Conservation (phyloP, 2,329 filamentous ascomycete species). For the Epichloe hybrida region DNA sequence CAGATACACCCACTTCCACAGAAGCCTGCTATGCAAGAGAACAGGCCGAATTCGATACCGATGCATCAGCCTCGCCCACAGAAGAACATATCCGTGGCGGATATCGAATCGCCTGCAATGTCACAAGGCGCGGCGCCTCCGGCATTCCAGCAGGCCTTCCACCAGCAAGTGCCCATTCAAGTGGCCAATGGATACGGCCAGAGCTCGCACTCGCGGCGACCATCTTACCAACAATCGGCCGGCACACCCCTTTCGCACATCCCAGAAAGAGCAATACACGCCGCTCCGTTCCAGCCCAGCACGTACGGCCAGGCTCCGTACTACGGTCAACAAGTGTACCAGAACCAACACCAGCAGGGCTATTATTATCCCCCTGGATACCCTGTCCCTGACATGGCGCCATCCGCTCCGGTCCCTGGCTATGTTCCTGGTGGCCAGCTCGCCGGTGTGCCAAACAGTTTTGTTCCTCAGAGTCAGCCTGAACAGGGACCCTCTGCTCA, state of each 20-base stretch:
- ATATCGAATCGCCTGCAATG: slow-evolving; percentile 71
- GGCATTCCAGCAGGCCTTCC: slow-evolving; percentile 83
- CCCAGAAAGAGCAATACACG: slow-evolving; percentile 82
- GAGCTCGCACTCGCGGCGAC: slow-evolving; percentile 50
- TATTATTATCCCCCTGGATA: slow-evolving; percentile 57
- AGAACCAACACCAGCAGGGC: slow-evolving; percentile 32
- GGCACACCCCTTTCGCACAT: slow-evolving; percentile 84
- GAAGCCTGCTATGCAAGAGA: slow-evolving; percentile 45
- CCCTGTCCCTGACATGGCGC: slow-evolving; percentile 37
- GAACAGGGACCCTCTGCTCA: slow-evolving; percentile 22
- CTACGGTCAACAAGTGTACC: slow-evolving; percentile 35
- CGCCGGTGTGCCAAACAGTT: slow-evolving; percentile 23
- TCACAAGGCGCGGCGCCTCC: slow-evolving; percentile 38
- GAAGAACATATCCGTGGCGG: slow-evolving; percentile 83
- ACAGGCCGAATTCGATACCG: slow-evolving; percentile 37
- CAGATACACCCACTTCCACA: slow-evolving; percentile 46
- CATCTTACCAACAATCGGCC: slow-evolving; percentile 57
- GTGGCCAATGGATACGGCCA: slow-evolving; percentile 44
- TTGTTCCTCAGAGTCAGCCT: slow-evolving; percentile 29
- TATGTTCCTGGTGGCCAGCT: slow-evolving; percentile 45
- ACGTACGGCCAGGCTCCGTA: slow-evolving; percentile 46
- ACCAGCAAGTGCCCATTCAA: slow-evolving; percentile 80
- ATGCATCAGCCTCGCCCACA: slow-evolving; percentile 95
- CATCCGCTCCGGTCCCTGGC: slow-evolving; percentile 33
- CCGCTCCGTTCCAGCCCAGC: slow-evolving; percentile 74